phyloP scores from a whole-genome alignment of 148 eudicot genomes.

The Rhododendron williamsianum region DNA sequence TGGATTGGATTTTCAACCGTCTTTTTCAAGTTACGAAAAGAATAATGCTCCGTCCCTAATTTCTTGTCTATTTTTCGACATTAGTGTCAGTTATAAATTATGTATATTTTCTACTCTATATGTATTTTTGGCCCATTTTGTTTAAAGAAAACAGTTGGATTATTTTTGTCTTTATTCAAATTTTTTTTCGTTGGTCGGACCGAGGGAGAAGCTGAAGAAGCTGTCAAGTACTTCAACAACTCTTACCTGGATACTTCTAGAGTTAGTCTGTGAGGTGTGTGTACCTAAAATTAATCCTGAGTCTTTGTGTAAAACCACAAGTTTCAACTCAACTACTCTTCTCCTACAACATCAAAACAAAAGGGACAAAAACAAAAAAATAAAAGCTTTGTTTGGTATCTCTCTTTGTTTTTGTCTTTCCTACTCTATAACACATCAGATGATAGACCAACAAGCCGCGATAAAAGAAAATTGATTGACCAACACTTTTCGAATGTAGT shows the following conservation, averaged over 20 bases:
- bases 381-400: not conserved
- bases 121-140: no score
- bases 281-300: not conserved
- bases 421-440: not conserved
- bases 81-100: no score
- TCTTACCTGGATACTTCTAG: slow-evolving; percentile 63
- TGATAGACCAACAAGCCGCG: not conserved
- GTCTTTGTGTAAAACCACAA: not conserved
- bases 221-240: slow-evolving; percentile 67
- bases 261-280: slow-evolving; percentile 75
- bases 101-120: no score
- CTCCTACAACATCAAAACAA: not conserved
- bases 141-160: no score
- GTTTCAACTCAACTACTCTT: not conserved
- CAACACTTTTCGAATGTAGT: not conserved
- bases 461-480: not conserved
- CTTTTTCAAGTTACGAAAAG: no score
- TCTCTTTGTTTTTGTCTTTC: not conserved
- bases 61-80: no score
- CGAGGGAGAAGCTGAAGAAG: slow-evolving; percentile 69
- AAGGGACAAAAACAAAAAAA: not conserved
- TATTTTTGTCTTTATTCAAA: no score
- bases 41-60: no score
- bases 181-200: slow-evolving; percentile 64
- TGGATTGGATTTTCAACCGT: no score